Conservation (phyloP, 345 rosid genomes). For the Murraya koenigii region DNA sequence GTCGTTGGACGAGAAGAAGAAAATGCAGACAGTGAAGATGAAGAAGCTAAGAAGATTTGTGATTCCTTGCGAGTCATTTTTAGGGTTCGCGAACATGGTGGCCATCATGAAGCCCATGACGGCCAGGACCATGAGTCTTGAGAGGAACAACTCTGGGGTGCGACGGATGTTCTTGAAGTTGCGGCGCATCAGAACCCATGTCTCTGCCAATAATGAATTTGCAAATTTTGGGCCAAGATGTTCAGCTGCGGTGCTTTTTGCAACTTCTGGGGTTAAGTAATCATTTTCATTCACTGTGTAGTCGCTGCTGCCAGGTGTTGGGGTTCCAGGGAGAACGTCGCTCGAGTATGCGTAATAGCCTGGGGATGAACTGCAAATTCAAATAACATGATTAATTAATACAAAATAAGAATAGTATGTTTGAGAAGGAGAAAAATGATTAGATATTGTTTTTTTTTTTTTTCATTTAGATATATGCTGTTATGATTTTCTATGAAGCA, state of each 20-base stretch:
- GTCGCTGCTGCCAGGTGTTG: constrained; percentile 71
- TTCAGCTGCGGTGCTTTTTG: neutral
- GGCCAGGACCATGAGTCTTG: constrained; percentile 59
- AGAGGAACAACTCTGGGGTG: constrained; percentile 70
- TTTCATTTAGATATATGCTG: too few relatives aligned
- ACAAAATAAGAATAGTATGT: too few relatives aligned
- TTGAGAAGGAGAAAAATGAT: too few relatives aligned
- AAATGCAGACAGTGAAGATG: constrained; percentile 61
- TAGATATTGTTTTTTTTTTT: too few relatives aligned
- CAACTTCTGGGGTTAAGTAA: constrained; percentile 39
- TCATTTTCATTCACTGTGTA: constrained; percentile 68
- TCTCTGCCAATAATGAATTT: constrained; percentile 51
- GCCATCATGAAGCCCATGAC: constrained; percentile 76
- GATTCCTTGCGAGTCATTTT: constrained; percentile 43
- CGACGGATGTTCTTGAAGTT: constrained; percentile 64
- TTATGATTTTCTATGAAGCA: too few relatives aligned
- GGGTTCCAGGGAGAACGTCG: constrained; percentile 45
- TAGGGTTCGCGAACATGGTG: constrained; percentile 62
- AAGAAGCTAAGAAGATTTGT: constrained; percentile 59
- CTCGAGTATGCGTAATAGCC: constrained; percentile 42
- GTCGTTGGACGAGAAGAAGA: constrained; percentile 76
- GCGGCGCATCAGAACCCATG: constrained; percentile 62
- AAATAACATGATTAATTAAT: neutral
- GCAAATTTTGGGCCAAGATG: constrained; percentile 42
- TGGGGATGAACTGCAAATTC: constrained; percentile 41